phyloP scores from a whole-genome alignment of 345 rosid species.

The Crucihimalaya himalaica region DNA sequence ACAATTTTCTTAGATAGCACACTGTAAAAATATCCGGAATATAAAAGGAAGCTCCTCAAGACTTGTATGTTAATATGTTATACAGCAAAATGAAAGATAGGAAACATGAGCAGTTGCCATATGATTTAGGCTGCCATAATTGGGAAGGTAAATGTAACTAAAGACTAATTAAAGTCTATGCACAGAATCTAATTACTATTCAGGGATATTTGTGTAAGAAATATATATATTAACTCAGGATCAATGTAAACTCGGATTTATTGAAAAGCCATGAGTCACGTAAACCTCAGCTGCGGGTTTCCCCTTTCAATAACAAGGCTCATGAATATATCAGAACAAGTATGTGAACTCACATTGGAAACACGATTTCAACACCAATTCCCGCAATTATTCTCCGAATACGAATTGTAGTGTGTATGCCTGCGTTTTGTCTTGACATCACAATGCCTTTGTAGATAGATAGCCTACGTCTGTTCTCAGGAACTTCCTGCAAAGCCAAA shows the following conservation, averaged over 20 bases:
- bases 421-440: conserved; percentile 85
- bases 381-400: conserved; percentile 88
- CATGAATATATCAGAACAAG: neutral
- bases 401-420: conserved; percentile 84
- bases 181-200: conserved; percentile 4
- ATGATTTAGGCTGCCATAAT: conserved; percentile 5
- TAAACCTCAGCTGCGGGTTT: neutral
- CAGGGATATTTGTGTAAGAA: neutral
- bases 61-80: conserved; percentile 1
- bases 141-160: conserved; percentile 1
- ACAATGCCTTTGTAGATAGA: conserved; percentile 85
- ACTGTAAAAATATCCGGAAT: neutral
- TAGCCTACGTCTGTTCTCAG: conserved; percentile 72
- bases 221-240: neutral
- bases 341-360: conserved; percentile 69
- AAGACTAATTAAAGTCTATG: neutral
- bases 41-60: neutral
- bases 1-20: conserved; percentile 11
- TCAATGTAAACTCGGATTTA: neutral
- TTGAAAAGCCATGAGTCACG: neutral
- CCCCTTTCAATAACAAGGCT: neutral
- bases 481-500: conserved; percentile 65
- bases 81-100: neutral
- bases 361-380: conserved; percentile 66
- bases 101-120: conserved; percentile 1